Base-by-base conservation (phyloP, 306 rosid species). In the Erythrophleum fordii region DNA sequence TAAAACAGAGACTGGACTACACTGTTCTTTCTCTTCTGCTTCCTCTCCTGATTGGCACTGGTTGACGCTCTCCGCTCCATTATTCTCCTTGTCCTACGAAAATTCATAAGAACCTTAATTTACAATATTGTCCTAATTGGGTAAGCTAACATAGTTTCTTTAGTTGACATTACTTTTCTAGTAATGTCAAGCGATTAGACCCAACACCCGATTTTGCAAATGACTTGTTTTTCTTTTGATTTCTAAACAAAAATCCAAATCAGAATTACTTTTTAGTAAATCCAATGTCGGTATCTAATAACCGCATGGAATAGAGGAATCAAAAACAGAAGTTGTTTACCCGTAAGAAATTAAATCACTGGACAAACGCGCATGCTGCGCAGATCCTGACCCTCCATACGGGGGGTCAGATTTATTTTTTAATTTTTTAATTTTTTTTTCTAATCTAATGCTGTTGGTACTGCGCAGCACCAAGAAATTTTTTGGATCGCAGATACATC, bases 1-100 rank as follows among this genome's bases (percentile, higher is more conserved):
- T 89, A 96, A 87, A 16, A 96, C 89, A 1, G 97, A 96, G 6
- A 96, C 98, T 2, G 99, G 99, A 83, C 99, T 96, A 77, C 88
- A 86, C 58, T 92, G 99, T 80, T 96, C 98, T 69, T 96, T 96
- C 66, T 96, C 99, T 75, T 93, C 97, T 61, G 88, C 92, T 77
- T 81, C 88, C 73, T 86, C 90, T 51, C 73, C 88, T 22, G 84
- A 85, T 77, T 86, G 86, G 69, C 87, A 79, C 75, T 86, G 87
- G 55, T 87, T 76, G 37, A 76, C 75, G 53, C 82, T 81, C 73
- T 83, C 89, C 49, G 8, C 77, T 66, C 70, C 88, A 46, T 75
- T 71, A 49, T 52, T 72, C 66, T 85, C 87, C 10, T 84, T 82
- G 84, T 83, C 91, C 96, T 91, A 34, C 60, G 3, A 37, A 82